Conservation (phyloP, 2,329 filamentous ascomycete genomes). For the Magnaporthales sp. region DNA sequence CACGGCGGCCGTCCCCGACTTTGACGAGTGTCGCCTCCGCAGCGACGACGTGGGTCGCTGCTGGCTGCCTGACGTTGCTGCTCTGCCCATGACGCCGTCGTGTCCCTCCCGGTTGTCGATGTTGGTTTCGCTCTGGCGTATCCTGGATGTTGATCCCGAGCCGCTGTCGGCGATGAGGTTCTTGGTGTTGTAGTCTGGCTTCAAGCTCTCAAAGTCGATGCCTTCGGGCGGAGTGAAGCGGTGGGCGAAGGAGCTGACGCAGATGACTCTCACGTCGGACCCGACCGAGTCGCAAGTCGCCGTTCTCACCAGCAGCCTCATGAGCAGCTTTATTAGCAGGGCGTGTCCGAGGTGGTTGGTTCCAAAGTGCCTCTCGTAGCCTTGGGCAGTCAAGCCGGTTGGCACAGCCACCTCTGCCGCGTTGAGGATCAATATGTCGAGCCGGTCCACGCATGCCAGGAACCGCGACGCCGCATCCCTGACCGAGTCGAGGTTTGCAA, state of each 20-base stretch:
- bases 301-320: slow-evolving; percentile 16
- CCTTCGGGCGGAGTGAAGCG: slow-evolving; percentile 12
- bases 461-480: slow-evolving; percentile 29
- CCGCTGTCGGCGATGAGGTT: not conserved
- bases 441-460: slow-evolving; percentile 18
- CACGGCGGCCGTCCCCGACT: not conserved
- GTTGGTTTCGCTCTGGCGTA: not conserved
- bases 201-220: slow-evolving; percentile 16
- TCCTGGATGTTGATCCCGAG: not conserved
- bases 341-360: slow-evolving; percentile 37
- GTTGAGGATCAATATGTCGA: slow-evolving; percentile 37
- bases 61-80: not conserved
- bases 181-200: not conserved
- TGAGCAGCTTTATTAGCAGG: slow-evolving; percentile 26
- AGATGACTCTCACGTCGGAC: slow-evolving; percentile 18
- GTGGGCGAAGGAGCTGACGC: slow-evolving; percentile 16
- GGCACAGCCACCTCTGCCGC: slow-evolving; percentile 36
- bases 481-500: slow-evolving; percentile 33
- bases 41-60: not conserved
- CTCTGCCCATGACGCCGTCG: not conserved
- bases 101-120: not conserved
- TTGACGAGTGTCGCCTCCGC: not conserved
- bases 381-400: slow-evolving; percentile 26
- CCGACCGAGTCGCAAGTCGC: slow-evolving; percentile 10
- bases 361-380: slow-evolving; percentile 35